Evolutionary conservation across 208 protist genomes (phyloP).

Genomic region (Giardia duodenalis): DNA sequence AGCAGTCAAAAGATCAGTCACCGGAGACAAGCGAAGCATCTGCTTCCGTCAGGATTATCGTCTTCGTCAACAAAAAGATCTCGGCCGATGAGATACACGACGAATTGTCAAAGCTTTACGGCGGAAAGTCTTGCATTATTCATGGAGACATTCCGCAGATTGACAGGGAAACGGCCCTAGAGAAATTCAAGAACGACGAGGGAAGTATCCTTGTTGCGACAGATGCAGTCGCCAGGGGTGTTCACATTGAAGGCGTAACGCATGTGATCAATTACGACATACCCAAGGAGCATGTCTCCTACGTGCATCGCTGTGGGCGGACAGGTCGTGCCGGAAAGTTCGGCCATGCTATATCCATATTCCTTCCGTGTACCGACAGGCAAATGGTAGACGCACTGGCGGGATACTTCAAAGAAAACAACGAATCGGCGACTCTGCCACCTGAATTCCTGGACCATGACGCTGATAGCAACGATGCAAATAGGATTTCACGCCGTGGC

Average conservation of each 20-base stretch:
- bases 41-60: background rate
- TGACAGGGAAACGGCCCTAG: background rate
- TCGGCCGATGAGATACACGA: background rate
- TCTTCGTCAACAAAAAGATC: background rate
- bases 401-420: too few species aligned
- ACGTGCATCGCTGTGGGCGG: constrained; percentile 35
- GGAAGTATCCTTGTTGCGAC: constrained; percentile 80
- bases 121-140: background rate
- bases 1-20: too few species aligned
- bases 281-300: constrained; percentile 68
- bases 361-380: too few species aligned
- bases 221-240: constrained; percentile 80
- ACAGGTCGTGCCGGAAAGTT: constrained; percentile 29
- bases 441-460: too few species aligned
- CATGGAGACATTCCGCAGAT: background rate
- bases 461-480: too few species aligned
- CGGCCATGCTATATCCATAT: constrained; percentile 63
- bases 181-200: background rate
- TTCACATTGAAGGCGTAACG: constrained; percentile 83
- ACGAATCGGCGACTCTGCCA: too few species aligned
- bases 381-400: too few species aligned
- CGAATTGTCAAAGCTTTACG: background rate
- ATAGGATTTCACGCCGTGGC: too few species aligned
- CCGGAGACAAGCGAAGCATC: background rate
- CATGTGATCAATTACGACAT: constrained; percentile 93